Base-by-base conservation (phyloP, 202 grass and related monocot species). In the Setaria italica region DNA sequence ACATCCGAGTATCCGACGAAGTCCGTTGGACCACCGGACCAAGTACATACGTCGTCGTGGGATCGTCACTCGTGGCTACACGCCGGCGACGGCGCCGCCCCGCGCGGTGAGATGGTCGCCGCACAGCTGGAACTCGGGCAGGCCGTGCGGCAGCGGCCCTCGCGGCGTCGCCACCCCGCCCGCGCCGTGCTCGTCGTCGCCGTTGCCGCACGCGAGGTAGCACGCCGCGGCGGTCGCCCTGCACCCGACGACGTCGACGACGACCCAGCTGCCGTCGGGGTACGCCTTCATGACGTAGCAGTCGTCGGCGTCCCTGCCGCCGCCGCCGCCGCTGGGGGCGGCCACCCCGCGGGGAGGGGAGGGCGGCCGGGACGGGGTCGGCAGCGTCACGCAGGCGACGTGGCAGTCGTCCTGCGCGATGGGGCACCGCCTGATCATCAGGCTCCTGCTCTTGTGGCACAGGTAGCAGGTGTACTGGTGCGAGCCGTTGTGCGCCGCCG, bases 201-300 rank as follows among this genome's bases (percentile, higher is more conserved):
- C 78, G 64, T 82, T 1, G 55, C 64, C 35, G 78, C 88, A 89
- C 65, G 3, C 30, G 47, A 89, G 88, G 72, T 48, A 72, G 88
- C 88, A 89, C 46, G 72, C 78, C 6, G 72, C 34, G 25, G 58
- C 25, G 12, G 58, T 29, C 3, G 34, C 62, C 70, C 50, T 47
- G 77, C 87, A 89, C 77, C 78, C 56, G 63, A 76, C 78, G n/a
- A 75, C 35, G 45, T 70, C 29, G 35, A 82, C 83, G 78, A 89
- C 33, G 19, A 77, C 37, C 72, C 82, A 82, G 19, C 64, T 72
- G 47, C 88, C 63, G 58, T 89, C 78, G 17, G 77, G 83, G 64
- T 89, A 86, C 78, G 86, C 8, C 72, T 78, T 89, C 83, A 89
- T 82, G 78, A 89, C 64, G 78, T 85, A 89, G 83, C 83, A 89